phyloP scores from a whole-genome alignment of 2,329 filamentous ascomycete genomes.

The Epichloe aotearoae region DNA sequence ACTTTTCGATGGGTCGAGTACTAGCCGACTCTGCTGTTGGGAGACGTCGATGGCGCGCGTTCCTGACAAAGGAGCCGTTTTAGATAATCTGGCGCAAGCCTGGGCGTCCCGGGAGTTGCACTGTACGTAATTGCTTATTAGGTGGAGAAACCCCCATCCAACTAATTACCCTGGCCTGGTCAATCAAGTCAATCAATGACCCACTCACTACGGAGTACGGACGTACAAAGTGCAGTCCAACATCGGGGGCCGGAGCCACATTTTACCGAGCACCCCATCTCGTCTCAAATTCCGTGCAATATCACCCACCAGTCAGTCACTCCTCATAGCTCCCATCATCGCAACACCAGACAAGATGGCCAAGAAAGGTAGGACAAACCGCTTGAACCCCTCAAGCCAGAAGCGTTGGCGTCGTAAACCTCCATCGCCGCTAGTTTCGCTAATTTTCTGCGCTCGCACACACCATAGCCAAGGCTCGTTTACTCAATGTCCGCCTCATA shows the following conservation, averaged over 20 bases:
- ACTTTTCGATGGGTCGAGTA: too few relatives aligned
- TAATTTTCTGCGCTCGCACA: not conserved
- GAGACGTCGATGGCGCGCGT: too few relatives aligned
- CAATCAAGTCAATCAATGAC: too few relatives aligned
- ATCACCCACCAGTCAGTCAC: not conserved
- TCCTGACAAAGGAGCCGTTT: too few relatives aligned
- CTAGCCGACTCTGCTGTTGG: too few relatives aligned
- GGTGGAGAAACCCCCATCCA: too few relatives aligned
- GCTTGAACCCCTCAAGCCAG: not conserved
- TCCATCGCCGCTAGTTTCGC: conserved; percentile 1
- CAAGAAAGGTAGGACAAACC: conserved; percentile 12
- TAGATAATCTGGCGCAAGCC: too few relatives aligned
- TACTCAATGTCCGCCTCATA: conserved; percentile 83
- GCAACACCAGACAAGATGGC: conserved; percentile 9
- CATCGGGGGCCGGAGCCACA: conserved; percentile 6
- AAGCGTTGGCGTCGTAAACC: not conserved
- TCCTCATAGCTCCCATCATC: not conserved
- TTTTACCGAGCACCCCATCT: conserved; percentile 5
- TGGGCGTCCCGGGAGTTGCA: too few relatives aligned
- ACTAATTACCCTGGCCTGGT: not conserved
- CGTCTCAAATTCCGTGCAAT: not conserved
- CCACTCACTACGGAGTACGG: too few relatives aligned
- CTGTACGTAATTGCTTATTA: too few relatives aligned
- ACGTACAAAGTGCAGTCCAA: too few relatives aligned
- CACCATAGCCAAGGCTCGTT: conserved; percentile 67